phyloP scores from a whole-genome alignment of 129 eudicot genomes.

The Saposhnikovia divaricata region DNA sequence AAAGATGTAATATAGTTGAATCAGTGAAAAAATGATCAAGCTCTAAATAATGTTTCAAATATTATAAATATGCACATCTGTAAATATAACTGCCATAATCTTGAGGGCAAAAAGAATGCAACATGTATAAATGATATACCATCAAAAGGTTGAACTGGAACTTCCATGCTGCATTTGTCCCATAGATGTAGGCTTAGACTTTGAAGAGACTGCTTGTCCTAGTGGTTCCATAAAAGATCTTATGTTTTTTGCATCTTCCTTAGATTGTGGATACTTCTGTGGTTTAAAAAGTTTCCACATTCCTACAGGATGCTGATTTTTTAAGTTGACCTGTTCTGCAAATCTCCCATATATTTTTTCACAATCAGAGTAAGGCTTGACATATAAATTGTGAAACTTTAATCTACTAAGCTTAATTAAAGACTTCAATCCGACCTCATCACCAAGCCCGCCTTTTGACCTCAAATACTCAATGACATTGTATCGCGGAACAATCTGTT shows the following conservation, averaged over 20 bases:
- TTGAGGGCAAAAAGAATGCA: neutral
- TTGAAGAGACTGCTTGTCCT: conserved; percentile 12
- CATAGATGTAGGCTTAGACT: neutral
- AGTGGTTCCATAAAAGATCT: conserved; percentile 49
- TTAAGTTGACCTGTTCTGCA: conserved; percentile 30
- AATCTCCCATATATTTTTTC: conserved; percentile 65
- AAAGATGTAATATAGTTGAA: neutral
- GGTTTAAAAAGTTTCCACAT: conserved; percentile 90
- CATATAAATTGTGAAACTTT: conserved; percentile 78
- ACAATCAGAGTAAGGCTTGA: conserved; percentile 93
- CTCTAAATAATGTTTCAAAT: neutral
- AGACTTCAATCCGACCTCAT: conserved; percentile 58
- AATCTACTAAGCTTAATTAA: conserved; percentile 67
- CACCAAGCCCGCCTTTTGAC: conserved; percentile 67
- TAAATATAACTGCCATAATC: neutral
- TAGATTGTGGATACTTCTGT: conserved; percentile 38
- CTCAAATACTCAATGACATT: conserved; percentile 73
- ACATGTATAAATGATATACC: conserved; percentile 7
- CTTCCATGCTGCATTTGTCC: neutral
- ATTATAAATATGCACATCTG: neutral
- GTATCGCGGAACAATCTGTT: conserved; percentile 81
- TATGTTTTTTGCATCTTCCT: conserved; percentile 55
- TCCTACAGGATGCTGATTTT: conserved; percentile 57
- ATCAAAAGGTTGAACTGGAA: neutral
- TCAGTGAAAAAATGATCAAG: neutral